A percentile compares a stretch with the other conserved stretches of the same genome.
Evolutionary conservation across 768 basidiomycete genomes (phyloP).

Genomic region (Macrocybe gigantea): DNA sequence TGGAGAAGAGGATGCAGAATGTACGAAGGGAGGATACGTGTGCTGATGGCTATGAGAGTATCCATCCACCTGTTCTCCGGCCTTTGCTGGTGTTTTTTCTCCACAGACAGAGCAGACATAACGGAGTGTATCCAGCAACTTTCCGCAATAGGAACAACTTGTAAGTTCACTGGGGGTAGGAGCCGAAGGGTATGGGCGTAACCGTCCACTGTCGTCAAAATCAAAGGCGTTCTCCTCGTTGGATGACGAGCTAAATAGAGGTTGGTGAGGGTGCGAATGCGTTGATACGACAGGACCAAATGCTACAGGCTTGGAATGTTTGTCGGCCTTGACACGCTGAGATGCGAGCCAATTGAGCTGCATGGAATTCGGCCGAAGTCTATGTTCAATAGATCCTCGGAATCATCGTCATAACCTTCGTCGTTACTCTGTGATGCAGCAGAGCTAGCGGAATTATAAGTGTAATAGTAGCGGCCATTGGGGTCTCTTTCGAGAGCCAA

Average conservation of each 20-base stretch:
- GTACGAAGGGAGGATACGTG: slow-evolving; percentile 25
- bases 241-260: no score
- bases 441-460: slow-evolving; percentile 49
- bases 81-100: slow-evolving; percentile 50
- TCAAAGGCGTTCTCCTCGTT: not conserved
- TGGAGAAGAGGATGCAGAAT: slow-evolving; percentile 21
- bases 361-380: slow-evolving; percentile 58
- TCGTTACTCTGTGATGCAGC: slow-evolving; percentile 48
- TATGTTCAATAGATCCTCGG: slow-evolving; percentile 14
- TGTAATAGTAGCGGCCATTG: slow-evolving; percentile 73
- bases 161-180: slow-evolving; percentile 62
- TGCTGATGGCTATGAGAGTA: slow-evolving; percentile 17
- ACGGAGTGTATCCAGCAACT: slow-evolving; percentile 70
- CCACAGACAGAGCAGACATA: slow-evolving; percentile 90
- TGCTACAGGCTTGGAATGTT: slow-evolving; percentile 22
- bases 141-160: slow-evolving; percentile 78
- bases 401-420: slow-evolving; percentile 25
- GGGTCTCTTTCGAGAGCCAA: slow-evolving; percentile 62
- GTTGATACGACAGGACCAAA: slow-evolving; percentile 3
- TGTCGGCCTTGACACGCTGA: slow-evolving; percentile 30
- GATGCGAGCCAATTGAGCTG: slow-evolving; percentile 61
- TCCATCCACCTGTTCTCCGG: slow-evolving; percentile 47
- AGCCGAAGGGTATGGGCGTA: slow-evolving; percentile 42
- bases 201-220: slow-evolving; percentile 36
- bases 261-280: not conserved